A percentile compares a stretch with the other conserved stretches of the same genome.
Evolutionary conservation across 139 green algal species (phyloP).

Genomic region (Chlorella vulgaris): DNA sequence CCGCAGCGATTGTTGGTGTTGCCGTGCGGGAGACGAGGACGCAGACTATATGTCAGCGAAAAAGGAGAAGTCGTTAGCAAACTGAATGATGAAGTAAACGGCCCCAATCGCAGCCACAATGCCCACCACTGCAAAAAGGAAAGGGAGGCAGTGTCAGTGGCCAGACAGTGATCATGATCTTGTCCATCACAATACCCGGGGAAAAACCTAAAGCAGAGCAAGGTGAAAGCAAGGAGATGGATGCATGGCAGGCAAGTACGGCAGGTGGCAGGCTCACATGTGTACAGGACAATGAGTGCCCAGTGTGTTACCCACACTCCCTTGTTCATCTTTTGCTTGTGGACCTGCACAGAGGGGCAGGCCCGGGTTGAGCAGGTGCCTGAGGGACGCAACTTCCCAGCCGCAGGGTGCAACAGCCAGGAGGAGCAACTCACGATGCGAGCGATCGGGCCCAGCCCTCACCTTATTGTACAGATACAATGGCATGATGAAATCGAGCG

Average conservation of each 20-base stretch:
- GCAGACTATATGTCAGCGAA: constrained; percentile 33
- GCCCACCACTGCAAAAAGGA: constrained; percentile 13
- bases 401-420: too few species aligned
- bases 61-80: constrained; percentile 24
- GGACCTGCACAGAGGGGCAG: background rate
- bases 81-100: constrained; percentile 29
- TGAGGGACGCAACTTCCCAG: background rate
- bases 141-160: background rate
- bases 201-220: background rate
- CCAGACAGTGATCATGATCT: too few species aligned
- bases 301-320: background rate
- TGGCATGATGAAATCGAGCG: constrained; percentile 50
- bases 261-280: background rate
- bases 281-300: background rate
- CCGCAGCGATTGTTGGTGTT: too few species aligned
- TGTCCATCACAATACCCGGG: too few species aligned
- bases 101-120: constrained; percentile 34
- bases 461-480: constrained; percentile 34
- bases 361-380: background rate
- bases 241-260: background rate
- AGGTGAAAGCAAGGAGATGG: background rate
- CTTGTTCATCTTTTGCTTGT: background rate
- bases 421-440: background rate
- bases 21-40: too few species aligned
- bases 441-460: background rate